Conservation (phyloP, 1,284 basidiomycete species). For the Takashimella koratensis region DNA sequence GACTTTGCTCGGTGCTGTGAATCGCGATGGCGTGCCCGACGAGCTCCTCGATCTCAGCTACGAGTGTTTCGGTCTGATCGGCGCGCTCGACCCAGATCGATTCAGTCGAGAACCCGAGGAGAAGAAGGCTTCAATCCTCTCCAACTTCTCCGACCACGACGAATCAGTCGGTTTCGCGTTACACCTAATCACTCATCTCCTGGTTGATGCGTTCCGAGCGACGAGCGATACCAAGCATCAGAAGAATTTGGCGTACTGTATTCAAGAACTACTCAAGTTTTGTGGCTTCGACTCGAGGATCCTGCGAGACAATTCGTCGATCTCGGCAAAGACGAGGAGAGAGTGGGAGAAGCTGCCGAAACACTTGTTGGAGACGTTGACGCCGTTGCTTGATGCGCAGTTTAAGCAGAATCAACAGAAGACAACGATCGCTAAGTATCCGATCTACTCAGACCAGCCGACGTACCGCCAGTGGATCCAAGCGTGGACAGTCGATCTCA, state of each 20-base stretch:
- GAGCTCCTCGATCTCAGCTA: slow-evolving; percentile 66
- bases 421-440: slow-evolving; percentile 41
- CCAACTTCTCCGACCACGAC: slow-evolving; percentile 76
- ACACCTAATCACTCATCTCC: slow-evolving; percentile 77
- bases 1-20: slow-evolving; percentile 66
- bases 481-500: slow-evolving; percentile 81
- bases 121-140: slow-evolving; percentile 66
- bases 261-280: slow-evolving; percentile 86
- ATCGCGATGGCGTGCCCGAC: slow-evolving; percentile 68
- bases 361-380: slow-evolving; percentile 80
- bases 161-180: slow-evolving; percentile 79
- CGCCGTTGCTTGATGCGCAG: slow-evolving; percentile 76
- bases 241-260: slow-evolving; percentile 80
- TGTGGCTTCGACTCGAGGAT: slow-evolving; percentile 71
- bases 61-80: slow-evolving; percentile 89
- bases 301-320: slow-evolving; percentile 49
- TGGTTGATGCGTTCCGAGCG: slow-evolving; percentile 88
- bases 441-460: slow-evolving; percentile 69
- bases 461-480: slow-evolving; percentile 98
- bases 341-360: slow-evolving; percentile 75
- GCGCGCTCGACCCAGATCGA: slow-evolving; percentile 93
- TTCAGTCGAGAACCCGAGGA: slow-evolving; percentile 55
- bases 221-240: slow-evolving; percentile 94
- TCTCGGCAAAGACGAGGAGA: slow-evolving; percentile 63
- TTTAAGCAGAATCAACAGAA: slow-evolving; percentile 56